Conservation (phyloP, 1,139 yeast species). For the Pichia terricola region DNA sequence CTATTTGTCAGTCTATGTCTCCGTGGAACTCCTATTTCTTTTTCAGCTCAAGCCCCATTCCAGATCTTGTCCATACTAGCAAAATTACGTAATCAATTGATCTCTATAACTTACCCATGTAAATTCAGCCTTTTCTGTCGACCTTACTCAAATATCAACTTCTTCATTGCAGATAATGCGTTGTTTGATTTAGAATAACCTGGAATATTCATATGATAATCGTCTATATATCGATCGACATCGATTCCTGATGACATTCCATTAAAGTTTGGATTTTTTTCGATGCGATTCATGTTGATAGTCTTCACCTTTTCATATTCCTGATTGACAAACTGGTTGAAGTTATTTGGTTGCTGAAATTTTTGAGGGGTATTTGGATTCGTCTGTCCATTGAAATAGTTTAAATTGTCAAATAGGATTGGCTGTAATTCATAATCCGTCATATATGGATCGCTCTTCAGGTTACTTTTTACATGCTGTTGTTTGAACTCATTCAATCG, state of each 20-base stretch:
- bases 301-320: constrained; percentile 3
- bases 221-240: too few relatives aligned
- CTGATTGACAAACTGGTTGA: not conserved
- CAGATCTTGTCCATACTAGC: too few relatives aligned
- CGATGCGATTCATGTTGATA: constrained; percentile 3
- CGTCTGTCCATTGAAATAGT: too few relatives aligned
- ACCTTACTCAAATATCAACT: not conserved
- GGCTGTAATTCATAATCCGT: not conserved
- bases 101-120: not conserved
- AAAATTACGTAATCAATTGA: too few relatives aligned
- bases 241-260: not conserved
- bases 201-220: too few relatives aligned
- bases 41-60: too few relatives aligned
- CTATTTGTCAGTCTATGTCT: too few relatives aligned
- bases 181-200: not conserved
- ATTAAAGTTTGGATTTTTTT: too few relatives aligned
- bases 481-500: constrained; percentile 2
- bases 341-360: too few relatives aligned
- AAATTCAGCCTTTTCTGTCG: not conserved
- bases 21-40: too few relatives aligned
- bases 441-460: constrained; percentile 10
- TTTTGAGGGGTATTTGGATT: too few relatives aligned
- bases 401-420: too few relatives aligned
- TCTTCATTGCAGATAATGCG: not conserved
- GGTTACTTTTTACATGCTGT: constrained; percentile 3